Evolutionary conservation across 768 basidiomycete species (phyloP), one percentile per base, ranked within the genome.

Genomic region (Lyophyllum decastes): DNA sequence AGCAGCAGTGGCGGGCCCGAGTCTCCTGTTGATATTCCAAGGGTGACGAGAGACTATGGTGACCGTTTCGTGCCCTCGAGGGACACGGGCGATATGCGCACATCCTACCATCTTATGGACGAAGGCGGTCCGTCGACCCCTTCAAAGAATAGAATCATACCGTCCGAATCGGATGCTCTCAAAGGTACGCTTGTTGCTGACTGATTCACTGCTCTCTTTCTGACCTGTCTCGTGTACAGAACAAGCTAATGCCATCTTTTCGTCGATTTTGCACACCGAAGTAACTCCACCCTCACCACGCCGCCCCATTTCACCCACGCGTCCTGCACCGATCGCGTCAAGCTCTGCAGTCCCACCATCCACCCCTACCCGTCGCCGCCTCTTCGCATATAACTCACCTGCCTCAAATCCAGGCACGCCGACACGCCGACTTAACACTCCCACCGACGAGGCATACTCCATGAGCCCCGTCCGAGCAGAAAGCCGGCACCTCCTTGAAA

Each of bases 381-480:
- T 92, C 24, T 91, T 92, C 67, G 73, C 79, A 4, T 92, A 88
- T 70, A 82, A 79, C 49, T 86, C 88, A 1, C 85, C 82, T n/a
- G 61, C 73, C 19, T 82, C 85, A 25, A 83, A 83, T 55, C 81
- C 86, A 16, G 74, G 77, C 22, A 79, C 82, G 16, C 88, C 90
- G 6, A 79, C 78, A 5, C 76, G 78, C 11, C 74, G 78, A 4
- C 84, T 98, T 34, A 94, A 96, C 70, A 88, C 88, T 24, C 90
- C 95, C 11, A 88, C 85, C 0, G 92, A 94, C 64, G 89, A 92
- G 62, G 89, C 89, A 0, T 98, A 98, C 70, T 92, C 92, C 11
- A 85, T 94, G 76, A 90, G 87, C 49, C 96, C 96, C 11, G 90
- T 98, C 5, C 87, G 92, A 1, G 86, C 88, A 43, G 88, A 90